Conservation (phyloP, 2,329 filamentous ascomycete genomes). For the Penicillium italicum region DNA sequence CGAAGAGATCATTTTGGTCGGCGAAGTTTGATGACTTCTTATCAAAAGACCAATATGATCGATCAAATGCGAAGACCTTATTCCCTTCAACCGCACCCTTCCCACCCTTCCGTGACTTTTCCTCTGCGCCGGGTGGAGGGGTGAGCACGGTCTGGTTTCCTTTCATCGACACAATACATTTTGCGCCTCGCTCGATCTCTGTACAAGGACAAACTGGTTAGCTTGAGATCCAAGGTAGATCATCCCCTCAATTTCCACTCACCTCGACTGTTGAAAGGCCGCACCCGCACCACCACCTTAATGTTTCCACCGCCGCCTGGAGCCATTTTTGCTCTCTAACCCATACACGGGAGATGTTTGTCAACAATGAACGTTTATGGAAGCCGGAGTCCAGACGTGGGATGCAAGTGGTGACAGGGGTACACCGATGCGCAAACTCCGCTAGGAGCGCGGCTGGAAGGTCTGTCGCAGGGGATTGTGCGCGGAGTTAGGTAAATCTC, state of each 20-base stretch:
- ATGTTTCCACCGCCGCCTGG: conserved; percentile 86
- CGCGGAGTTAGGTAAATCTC: not conserved
- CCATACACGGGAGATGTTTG: conserved; percentile 33
- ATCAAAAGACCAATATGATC: conserved; percentile 97
- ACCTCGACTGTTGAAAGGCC: conserved; percentile 96
- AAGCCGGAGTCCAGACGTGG: conserved; percentile 12
- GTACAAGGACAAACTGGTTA: conserved; percentile 12
- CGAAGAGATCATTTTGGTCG: conserved; percentile 82
- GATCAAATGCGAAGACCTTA: conserved; percentile 93
- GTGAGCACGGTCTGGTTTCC: conserved; percentile 82
- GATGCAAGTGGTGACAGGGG: conserved; percentile 21
- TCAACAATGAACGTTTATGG: conserved; percentile 15
- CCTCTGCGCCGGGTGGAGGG: conserved; percentile 62
- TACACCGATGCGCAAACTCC: conserved; percentile 33
- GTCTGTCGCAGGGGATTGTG: conserved; percentile 13
- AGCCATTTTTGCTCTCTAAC: conserved; percentile 53
- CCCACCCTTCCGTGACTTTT: conserved; percentile 49
- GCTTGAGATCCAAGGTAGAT: conserved; percentile 4
- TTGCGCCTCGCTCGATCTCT: conserved; percentile 88
- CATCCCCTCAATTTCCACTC: conserved; percentile 26
- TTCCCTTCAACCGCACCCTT: conserved; percentile 65
- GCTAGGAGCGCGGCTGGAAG: conserved; percentile 29
- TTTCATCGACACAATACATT: conserved; percentile 98
- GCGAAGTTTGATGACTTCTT: conserved; percentile 77
- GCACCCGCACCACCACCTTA: conserved; percentile 96